These are phyloP conservation scores for Thinopyrum elongatum DNA, from an alignment of 176 grass and related monocot species.

Conservation along the genomic window DNA sequence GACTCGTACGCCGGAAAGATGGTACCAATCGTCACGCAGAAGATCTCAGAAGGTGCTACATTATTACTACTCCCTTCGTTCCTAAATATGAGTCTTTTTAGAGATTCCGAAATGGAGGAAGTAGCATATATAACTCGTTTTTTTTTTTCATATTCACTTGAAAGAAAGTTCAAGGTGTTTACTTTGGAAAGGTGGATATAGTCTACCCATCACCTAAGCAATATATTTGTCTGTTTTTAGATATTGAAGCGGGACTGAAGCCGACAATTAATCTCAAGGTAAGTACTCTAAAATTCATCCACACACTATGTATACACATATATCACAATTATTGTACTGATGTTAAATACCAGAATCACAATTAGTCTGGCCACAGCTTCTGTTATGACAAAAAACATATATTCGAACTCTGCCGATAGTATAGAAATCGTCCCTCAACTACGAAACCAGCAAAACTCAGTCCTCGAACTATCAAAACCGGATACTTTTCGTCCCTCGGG, in stretches of 20 bases:
- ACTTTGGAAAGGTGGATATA: not conserved
- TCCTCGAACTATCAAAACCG: too few relatives aligned
- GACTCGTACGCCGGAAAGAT: not conserved
- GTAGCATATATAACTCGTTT: too few relatives aligned
- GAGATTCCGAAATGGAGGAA: too few relatives aligned
- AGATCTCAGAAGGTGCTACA: conserved; percentile 4
- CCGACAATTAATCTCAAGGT: not conserved
- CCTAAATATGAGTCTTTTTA: too few relatives aligned
- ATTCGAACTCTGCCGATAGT: too few relatives aligned
- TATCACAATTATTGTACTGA: too few relatives aligned
- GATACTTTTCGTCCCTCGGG: too few relatives aligned
- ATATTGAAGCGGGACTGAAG: not conserved
- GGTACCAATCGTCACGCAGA: not conserved
- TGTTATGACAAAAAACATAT: not conserved
- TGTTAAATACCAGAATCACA: too few relatives aligned
- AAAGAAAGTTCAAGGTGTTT: not conserved
- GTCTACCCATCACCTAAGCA: not conserved
- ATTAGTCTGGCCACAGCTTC: not conserved
- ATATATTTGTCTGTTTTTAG: not conserved
- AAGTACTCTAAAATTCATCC: not conserved
- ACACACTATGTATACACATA: not conserved
- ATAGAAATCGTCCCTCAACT: too few relatives aligned
- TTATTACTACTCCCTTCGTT: too few relatives aligned
- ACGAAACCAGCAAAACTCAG: too few relatives aligned
- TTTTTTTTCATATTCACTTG: too few relatives aligned